Evolutionary conservation across 2,329 filamentous ascomycete species (phyloP).

Genomic region (Cercospora zeina): DNA sequence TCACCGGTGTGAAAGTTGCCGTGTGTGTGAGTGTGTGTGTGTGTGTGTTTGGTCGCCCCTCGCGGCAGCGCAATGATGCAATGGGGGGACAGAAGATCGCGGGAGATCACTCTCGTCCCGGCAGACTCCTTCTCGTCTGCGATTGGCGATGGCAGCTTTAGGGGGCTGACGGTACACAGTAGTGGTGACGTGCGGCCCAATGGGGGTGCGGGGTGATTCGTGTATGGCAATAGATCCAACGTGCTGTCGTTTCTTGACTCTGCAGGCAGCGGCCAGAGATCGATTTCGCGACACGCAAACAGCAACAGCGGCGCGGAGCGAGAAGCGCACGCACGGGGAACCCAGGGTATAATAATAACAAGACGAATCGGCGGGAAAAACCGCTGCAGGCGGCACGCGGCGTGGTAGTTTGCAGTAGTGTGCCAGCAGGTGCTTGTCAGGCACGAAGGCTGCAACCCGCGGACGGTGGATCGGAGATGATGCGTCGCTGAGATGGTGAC

Average conservation of each 20-base stretch:
- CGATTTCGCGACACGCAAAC: background rate
- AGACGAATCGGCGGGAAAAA: conserved; percentile 6
- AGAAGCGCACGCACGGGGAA: background rate
- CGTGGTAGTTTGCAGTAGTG: conserved; percentile 10
- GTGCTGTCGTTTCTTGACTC: conserved; percentile 1
- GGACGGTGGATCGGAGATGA: background rate
- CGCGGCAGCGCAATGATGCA: conserved; percentile 14
- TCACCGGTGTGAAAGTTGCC: background rate
- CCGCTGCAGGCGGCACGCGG: conserved; percentile 10
- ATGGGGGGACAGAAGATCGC: conserved; percentile 12
- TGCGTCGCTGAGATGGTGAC: background rate
- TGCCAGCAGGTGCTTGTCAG: conserved; percentile 14
- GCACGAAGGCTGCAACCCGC: conserved; percentile 14
- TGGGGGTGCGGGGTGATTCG: conserved; percentile 4
- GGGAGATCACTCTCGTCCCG: conserved; percentile 20
- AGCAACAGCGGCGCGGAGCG: conserved; percentile 12
- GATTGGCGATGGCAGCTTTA: background rate
- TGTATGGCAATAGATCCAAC: conserved; percentile 13
- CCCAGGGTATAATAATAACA: conserved; percentile 2
- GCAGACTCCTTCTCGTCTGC: background rate
- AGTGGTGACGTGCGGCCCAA: background rate
- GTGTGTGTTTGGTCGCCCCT: conserved; percentile 14
- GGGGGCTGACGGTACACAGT: background rate
- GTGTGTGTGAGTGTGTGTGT: no score
- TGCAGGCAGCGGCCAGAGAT: conserved; percentile 7